Evolutionary conservation across 2,329 filamentous ascomycete species (phyloP), one percentile per base, ranked within the genome.

Genomic region (Xylariaceae sp.): DNA sequence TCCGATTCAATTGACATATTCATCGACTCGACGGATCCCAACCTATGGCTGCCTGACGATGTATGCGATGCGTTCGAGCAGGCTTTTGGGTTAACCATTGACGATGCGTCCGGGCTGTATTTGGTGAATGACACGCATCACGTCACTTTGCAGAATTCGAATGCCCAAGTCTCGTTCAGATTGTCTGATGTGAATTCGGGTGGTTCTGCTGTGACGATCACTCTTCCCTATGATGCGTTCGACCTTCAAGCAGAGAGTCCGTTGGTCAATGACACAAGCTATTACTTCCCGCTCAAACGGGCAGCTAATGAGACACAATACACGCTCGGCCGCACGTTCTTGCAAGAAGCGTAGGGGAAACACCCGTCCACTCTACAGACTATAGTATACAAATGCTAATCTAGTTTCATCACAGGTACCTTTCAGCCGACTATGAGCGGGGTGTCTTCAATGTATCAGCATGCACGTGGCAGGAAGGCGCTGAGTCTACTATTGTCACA

Each of bases 371-470:
- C 46, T 12, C 12, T 1, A 36, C 2, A 1, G 11, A 28, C 16
- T 13, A 3, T 11, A 3, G 10, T 18, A 11, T 45, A 14, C 18
- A 41, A 22, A 22, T 34, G 40, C 39, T 57, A 42, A 60, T 50
- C n/a, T 48, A 49, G 7, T 39, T n/a, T 12, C 12, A 12, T 19
- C n/a, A 39, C 48, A 68, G 66, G 14, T 69, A 70, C 51, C 63
- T 68, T 39, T 64, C 71, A 2, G 70, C 66, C 34, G 70, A 75
- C 57, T 74, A 74, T 49, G 71, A 74, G 55, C 69, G 70, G 17
- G 63, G 60, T 0, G 59, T 60, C 3, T 75, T 75, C 49, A 73
- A 73, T 40, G 65, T 75, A 1, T 71, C 68, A 1, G 63, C 68
- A 7, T 72, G 69, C 54, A 52, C 57, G 7, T 73, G 68, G 68